A percentile compares a stretch with the other conserved stretches of the same genome.
Conservation (phyloP, 441 rosid species). For the Isatis lusitanica region DNA sequence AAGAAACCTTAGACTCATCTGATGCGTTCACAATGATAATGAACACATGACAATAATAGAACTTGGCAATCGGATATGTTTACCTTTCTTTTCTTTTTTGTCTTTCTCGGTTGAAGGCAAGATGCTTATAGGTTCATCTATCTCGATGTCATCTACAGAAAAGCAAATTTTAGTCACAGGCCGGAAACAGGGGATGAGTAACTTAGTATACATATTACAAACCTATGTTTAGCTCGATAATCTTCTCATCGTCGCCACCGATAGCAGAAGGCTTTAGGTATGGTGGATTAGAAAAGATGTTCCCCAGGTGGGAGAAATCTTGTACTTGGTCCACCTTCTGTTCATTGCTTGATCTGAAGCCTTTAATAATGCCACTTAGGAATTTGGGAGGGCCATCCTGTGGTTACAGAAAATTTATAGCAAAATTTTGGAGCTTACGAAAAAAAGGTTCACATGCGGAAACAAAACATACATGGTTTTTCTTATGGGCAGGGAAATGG, state of each 20-base stretch:
- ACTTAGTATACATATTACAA: slow-evolving; percentile 28
- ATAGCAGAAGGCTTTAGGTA: slow-evolving; percentile 54
- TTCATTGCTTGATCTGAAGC: slow-evolving; percentile 52
- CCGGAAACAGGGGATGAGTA: slow-evolving; percentile 12
- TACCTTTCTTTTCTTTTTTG: slow-evolving; percentile 55
- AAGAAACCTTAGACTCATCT: slow-evolving; percentile 28
- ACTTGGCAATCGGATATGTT: background rate
- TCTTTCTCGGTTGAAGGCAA: slow-evolving; percentile 42
- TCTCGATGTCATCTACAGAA: slow-evolving; percentile 72
- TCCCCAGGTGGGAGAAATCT: slow-evolving; percentile 55
- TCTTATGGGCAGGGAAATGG: slow-evolving; percentile 47
- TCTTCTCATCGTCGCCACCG: slow-evolving; percentile 34
- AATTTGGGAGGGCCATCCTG: slow-evolving; percentile 57
- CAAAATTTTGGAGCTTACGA: slow-evolving; percentile 24
- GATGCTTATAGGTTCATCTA: slow-evolving; percentile 55
- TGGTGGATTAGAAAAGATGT: slow-evolving; percentile 69
- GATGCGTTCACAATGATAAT: slow-evolving; percentile 12
- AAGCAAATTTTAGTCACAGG: slow-evolving; percentile 31
- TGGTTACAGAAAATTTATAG: slow-evolving; percentile 30
- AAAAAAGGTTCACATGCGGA: slow-evolving; percentile 16
- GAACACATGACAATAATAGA: background rate
- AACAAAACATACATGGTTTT: slow-evolving; percentile 52
- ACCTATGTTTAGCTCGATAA: slow-evolving; percentile 78
- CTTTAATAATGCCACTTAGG: slow-evolving; percentile 59
- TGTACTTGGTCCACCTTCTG: slow-evolving; percentile 42